Evolutionary conservation across 768 basidiomycete genomes (phyloP).

Genomic region (Termitomyces sp.): DNA sequence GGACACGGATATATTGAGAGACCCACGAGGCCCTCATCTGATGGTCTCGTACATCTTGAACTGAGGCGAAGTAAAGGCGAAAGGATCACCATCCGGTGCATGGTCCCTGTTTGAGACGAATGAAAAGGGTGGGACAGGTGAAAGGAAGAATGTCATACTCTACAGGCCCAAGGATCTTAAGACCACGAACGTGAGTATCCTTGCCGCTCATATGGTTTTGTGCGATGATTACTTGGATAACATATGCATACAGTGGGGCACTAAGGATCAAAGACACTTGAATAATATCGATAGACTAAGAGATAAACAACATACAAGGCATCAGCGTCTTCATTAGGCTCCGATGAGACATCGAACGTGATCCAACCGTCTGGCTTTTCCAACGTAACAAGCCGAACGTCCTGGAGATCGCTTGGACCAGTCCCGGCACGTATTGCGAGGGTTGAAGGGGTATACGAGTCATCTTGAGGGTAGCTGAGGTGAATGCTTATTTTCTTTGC

Average conservation of each 20-base stretch:
- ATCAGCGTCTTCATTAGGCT: constrained; percentile 72
- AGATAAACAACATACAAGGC: constrained; percentile 52
- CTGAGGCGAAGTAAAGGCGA: constrained; percentile 52
- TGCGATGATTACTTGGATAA: constrained; percentile 84
- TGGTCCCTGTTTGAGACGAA: constrained; percentile 27
- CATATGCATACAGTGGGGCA: constrained; percentile 82
- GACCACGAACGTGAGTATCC: constrained; percentile 94
- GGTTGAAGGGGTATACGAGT: constrained; percentile 95
- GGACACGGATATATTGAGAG: too few species aligned
- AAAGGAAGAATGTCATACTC: constrained; percentile 43
- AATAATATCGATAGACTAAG: background rate
- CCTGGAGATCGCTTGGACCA: constrained; percentile 86
- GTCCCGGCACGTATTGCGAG: constrained; percentile 91
- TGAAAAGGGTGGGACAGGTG: background rate
- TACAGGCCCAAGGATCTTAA: constrained; percentile 79
- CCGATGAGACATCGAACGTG: constrained; percentile 77
- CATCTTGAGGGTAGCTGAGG: constrained; percentile 78
- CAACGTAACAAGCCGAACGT: constrained; percentile 78
- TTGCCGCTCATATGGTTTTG: constrained; percentile 98
- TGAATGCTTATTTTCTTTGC: constrained; percentile 80
- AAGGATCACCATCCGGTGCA: constrained; percentile 60
- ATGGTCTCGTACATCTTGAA: constrained; percentile 81
- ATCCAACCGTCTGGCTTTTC: constrained; percentile 96
- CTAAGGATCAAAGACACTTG: constrained; percentile 30
- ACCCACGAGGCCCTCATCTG: constrained; percentile 33